Conservation (phyloP, 2,329 filamentous ascomycete species). For the Cytospora paraplurivora region DNA sequence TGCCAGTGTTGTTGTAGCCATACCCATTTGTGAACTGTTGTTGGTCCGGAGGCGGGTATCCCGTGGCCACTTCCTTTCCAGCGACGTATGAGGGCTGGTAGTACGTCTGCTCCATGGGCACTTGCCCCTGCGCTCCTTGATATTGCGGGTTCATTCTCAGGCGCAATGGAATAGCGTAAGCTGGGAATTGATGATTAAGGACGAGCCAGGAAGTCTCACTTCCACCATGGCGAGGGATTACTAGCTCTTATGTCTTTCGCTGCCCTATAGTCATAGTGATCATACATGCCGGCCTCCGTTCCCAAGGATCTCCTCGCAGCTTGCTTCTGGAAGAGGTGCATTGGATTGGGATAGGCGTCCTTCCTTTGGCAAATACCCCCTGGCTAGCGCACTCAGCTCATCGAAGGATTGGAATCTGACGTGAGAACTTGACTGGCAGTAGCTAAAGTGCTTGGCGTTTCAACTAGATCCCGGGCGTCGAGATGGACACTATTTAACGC, state of each 20-base stretch:
- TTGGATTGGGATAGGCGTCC: neutral
- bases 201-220: neutral
- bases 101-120: neutral
- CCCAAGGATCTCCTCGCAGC: neutral
- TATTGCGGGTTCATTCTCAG: conserved; percentile 16
- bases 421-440: neutral
- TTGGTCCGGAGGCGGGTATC: neutral
- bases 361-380: conserved; percentile 2
- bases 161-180: neutral
- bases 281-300: neutral
- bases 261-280: neutral
- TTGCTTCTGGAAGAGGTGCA: neutral
- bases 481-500: neutral
- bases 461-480: neutral
- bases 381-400: conserved; percentile 16
- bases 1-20: neutral
- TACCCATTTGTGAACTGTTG: conserved; percentile 6
- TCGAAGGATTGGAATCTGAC: conserved; percentile 9
- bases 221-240: neutral
- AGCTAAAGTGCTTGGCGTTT: neutral
- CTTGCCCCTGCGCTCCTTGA: conserved; percentile 9
- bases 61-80: conserved; percentile 8
- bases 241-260: conserved; percentile 6
- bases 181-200: neutral
- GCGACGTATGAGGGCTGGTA: neutral